Evolutionary conservation across 192 early-diverging fungal genomes (phyloP).

Genomic region (Backusella parvicylindrica): DNA sequence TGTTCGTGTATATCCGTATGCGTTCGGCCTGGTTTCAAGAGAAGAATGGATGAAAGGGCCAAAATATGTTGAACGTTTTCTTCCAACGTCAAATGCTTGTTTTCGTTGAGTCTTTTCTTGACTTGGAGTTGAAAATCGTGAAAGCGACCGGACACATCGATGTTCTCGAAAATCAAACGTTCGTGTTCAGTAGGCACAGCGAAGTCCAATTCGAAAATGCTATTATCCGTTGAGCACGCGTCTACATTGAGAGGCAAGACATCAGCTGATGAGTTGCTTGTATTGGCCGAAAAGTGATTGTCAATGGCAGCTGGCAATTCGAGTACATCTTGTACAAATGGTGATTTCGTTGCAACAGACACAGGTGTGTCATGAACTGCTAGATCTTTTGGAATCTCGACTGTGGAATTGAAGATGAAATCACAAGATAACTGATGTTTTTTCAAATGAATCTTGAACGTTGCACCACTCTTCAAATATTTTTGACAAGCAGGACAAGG

Average conservation of each 20-base stretch:
- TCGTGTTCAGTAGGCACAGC: neutral
- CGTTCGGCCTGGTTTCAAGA: slow-evolving; percentile 10
- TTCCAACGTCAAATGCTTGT: slow-evolving; percentile 8
- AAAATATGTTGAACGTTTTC: slow-evolving; percentile 10
- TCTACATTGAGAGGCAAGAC: neutral
- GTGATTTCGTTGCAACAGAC: neutral
- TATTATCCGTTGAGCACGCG: neutral
- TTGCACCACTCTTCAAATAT: neutral
- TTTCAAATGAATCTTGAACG: slow-evolving; percentile 6
- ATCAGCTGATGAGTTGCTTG: slow-evolving; percentile 1
- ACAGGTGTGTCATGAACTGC: slow-evolving; percentile 1
- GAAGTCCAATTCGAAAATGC: neutral
- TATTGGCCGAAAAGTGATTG: neutral
- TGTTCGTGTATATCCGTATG: slow-evolving; percentile 8
- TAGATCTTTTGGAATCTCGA: neutral
- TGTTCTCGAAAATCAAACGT: neutral
- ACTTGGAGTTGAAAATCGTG: neutral
- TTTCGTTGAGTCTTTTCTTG: neutral
- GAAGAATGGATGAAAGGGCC: slow-evolving; percentile 8
- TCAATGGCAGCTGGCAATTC: neutral
- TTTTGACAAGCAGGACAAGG: neutral
- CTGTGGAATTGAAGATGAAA: slow-evolving; percentile 8
- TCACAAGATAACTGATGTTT: neutral
- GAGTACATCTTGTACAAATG: neutral
- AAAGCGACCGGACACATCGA: neutral